Evolutionary conservation across 352 stramenopile species (phyloP), one percentile per base, ranked within the genome.

Genomic region (Phytophthora pinifolia): DNA sequence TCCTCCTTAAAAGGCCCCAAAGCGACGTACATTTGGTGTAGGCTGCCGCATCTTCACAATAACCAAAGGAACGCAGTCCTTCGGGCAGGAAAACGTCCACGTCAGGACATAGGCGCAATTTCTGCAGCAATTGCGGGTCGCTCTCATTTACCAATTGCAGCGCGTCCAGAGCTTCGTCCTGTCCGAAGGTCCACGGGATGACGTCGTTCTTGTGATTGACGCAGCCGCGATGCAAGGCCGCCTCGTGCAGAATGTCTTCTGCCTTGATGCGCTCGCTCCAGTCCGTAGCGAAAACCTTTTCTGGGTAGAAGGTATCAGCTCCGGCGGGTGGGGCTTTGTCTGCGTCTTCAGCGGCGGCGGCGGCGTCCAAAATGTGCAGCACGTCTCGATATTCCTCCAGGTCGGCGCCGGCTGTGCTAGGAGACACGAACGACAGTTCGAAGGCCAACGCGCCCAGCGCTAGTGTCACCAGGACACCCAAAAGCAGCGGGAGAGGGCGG

Each of bases 21-120:
- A 27, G 22, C 10, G n/a, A 75, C 70, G 42, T 62, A 87, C 75
- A 86, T 41, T 88, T 88, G 27, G 69, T 58, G 52, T 90, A 92
- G 2, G 63, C 77, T 9, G 66, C 62, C 0, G 67, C 73, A 44
- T 92, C 82, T 56, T 92, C 82, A 52, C 82, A 92, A 48, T 92
- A 92, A 18, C 81, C 79, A 37, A 82, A 68, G 22, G 46, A 64
- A 3, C 79, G 71, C 22, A 88, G 55, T 12, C 58, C 59, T 44
- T 53, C 20, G 4, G 82, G 75, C 14, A 86, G 49, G 64, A 83
- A 89, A n/a, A 92, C 47, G 47, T 92, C 78, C 13, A 91, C 62
- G 47, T 83, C 76, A 0, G 67, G 58, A 37, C 81, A 90, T 14
- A 72, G 46, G 2, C 67, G 57, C 36, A 91, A 39, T 42, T 71